A percentile compares a stretch with the other conserved stretches of the same genome.
These are phyloP conservation scores for Albophoma yamanashiensis DNA, from an alignment of 2,329 filamentous ascomycete genomes.

Conservation along the genomic window DNA sequence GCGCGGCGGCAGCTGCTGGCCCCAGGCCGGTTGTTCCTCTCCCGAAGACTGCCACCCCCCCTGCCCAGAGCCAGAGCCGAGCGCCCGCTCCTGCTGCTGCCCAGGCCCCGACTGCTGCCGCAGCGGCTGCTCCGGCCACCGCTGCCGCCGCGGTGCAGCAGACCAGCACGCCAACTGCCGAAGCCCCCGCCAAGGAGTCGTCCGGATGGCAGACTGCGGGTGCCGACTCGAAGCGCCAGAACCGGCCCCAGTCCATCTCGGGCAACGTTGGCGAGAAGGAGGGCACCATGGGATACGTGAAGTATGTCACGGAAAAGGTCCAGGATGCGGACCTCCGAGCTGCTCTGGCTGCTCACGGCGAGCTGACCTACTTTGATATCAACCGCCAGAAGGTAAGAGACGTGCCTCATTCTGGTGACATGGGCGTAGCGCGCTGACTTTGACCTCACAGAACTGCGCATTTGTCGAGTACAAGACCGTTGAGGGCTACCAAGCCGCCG, in stretches of 20 bases:
- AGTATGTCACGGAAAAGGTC: constrained; percentile 88
- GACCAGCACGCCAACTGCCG: constrained; percentile 24
- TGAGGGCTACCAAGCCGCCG: constrained; percentile 73
- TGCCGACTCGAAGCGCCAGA: constrained; percentile 74
- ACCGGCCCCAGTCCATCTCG: constrained; percentile 57
- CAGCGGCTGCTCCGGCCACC: constrained; percentile 22
- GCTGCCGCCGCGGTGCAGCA: constrained; percentile 14
- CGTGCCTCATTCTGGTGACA: not conserved
- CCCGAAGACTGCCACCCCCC: constrained; percentile 45
- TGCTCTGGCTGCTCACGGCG: constrained; percentile 60
- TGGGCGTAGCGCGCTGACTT: constrained; percentile 6
- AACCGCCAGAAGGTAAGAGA: constrained; percentile 68
- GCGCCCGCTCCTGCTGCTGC: constrained; percentile 33
- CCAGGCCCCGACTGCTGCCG: constrained; percentile 26
- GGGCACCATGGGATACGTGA: constrained; percentile 78
- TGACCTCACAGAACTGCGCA: constrained; percentile 66
- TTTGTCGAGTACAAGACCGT: constrained; percentile 86
- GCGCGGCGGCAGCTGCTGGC: constrained; percentile 47
- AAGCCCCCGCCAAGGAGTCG: constrained; percentile 38
- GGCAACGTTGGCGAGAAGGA: constrained; percentile 57
- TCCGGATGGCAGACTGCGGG: constrained; percentile 76
- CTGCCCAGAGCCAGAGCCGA: constrained; percentile 36
- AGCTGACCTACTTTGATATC: constrained; percentile 64
- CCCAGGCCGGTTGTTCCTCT: constrained; percentile 42
- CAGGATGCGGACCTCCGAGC: constrained; percentile 61